Evolutionary conservation across 768 basidiomycete species (phyloP), one percentile per base, ranked within the genome.

Genomic region (Russula sp.): DNA sequence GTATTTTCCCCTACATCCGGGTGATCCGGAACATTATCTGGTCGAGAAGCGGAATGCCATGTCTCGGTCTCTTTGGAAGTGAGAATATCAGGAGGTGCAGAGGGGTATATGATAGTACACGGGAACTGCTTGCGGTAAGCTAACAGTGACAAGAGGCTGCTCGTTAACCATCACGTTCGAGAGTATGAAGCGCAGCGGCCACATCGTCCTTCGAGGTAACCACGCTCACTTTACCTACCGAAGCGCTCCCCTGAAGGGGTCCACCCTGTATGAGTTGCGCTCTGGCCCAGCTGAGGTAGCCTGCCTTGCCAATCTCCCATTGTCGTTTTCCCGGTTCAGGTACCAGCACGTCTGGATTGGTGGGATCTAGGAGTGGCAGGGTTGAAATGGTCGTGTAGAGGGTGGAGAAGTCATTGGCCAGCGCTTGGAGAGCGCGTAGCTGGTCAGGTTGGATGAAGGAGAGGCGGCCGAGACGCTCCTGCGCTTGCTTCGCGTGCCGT

Each of bases 221-320:
- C 34, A 14, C 53, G 20, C 2, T 48, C 39, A 35, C 50, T 13
- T 59, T 57, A 18, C 50, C 39, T 18, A 16, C 58, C 22, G 50
- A 52, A 11, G 49, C 34, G 6, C 61, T 35, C 13, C 27, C 27
- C 20, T 7, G 20, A 3, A 6, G 34, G 5, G 57, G 11, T 40
- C 44, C 56, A 13, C 54, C 60, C n/a, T 69, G 59, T 49, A 88
- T 66, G 8, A 88, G 72, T 71, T 84, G 82, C 20, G 76, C 76
- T 1, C 85, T 76, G 0, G 87, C 90, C 92, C 92, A 94, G 63
- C 84, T 84, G 5, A 87, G 70, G 72, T 94, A 94, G 5, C 89
- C 91, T 1, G 80, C 79, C 70, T 82, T 82, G 71, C 81, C 84
- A 42, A 83, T 82, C 74, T 93, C 89, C 91, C 91, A 94, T 10